phyloP scores from a whole-genome alignment of 202 grass and related monocot genomes.

The Zoysia matrella region DNA sequence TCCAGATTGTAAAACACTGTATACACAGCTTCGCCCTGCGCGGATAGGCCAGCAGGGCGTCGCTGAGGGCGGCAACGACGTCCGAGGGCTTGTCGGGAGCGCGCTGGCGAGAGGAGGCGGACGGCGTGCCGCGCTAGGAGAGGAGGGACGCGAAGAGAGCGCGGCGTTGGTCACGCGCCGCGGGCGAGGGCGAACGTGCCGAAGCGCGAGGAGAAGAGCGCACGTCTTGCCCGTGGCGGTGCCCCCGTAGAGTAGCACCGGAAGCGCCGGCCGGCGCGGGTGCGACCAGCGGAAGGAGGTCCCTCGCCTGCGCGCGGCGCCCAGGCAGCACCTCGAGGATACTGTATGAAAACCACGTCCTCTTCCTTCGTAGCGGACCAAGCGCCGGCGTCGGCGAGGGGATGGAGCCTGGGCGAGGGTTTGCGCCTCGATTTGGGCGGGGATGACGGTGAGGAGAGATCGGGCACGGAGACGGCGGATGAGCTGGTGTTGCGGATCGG shows the following conservation, averaged over 20 bases:
- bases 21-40: slow-evolving; percentile 53
- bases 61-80: slow-evolving; percentile 70
- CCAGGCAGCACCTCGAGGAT: slow-evolving; percentile 61
- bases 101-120: slow-evolving; percentile 45
- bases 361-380: not conserved
- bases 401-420: too few species aligned
- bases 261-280: slow-evolving; percentile 52
- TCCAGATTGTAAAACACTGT: slow-evolving; percentile 89
- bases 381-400: not conserved
- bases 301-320: slow-evolving; percentile 61
- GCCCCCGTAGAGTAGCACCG: slow-evolving; percentile 69
- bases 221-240: slow-evolving; percentile 80
- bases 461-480: not conserved
- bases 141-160: slow-evolving; percentile 73
- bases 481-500: too few species aligned
- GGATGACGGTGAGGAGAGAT: not conserved
- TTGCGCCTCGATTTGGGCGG: too few species aligned
- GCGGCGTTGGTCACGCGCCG: slow-evolving; percentile 56
- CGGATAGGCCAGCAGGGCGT: slow-evolving; percentile 42
- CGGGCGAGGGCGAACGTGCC: slow-evolving; percentile 50
- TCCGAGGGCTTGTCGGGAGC: slow-evolving; percentile 66
- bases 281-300: slow-evolving; percentile 68
- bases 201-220: slow-evolving; percentile 68
- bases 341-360: too few species aligned
- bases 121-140: slow-evolving; percentile 46